Conservation (phyloP, 2,329 filamentous ascomycete species). For the Monosporascus sp. region DNA sequence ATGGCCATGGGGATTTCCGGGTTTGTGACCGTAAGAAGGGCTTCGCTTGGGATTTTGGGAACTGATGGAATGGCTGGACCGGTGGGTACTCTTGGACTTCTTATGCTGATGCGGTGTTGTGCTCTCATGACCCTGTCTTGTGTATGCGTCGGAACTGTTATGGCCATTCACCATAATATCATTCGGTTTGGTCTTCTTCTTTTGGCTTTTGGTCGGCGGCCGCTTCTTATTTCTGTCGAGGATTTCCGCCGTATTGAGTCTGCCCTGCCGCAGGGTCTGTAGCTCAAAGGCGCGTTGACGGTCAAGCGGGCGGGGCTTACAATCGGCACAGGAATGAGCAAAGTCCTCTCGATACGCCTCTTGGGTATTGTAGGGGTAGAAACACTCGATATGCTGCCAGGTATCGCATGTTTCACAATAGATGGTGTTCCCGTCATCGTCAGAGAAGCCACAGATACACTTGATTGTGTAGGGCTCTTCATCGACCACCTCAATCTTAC, state of each 20-base stretch:
- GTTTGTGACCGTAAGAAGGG: constrained; percentile 58
- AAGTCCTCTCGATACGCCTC: constrained; percentile 66
- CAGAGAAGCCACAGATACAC: constrained; percentile 89
- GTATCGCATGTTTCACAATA: constrained; percentile 94
- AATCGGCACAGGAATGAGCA: constrained; percentile 84
- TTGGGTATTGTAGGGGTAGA: constrained; percentile 71
- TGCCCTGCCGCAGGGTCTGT: constrained; percentile 54
- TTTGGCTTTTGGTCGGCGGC: constrained; percentile 72
- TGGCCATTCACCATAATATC: constrained; percentile 65
- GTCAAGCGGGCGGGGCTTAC: constrained; percentile 73
- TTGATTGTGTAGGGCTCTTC: constrained; percentile 93
- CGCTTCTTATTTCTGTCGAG: constrained; percentile 70
- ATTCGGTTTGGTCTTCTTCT: constrained; percentile 77
- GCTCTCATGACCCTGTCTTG: constrained; percentile 41
- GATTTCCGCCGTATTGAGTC: constrained; percentile 35
- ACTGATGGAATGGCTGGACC: constrained; percentile 68
- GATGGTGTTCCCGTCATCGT: constrained; percentile 97
- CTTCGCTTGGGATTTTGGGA: constrained; percentile 62
- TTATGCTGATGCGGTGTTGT: constrained; percentile 59
- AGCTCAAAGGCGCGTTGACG: constrained; percentile 68
- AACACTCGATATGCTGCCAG: constrained; percentile 98
- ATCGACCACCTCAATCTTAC: constrained; percentile 54
- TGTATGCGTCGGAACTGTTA: constrained; percentile 50
- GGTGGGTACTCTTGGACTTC: constrained; percentile 77
- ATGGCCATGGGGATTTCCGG: constrained; percentile 52